Percentiles rank a stretch among this genome's conserved stretches.
Evolutionary conservation across 192 early-diverging fungal genomes (phyloP).

Genomic region (Coemansia sp.): DNA sequence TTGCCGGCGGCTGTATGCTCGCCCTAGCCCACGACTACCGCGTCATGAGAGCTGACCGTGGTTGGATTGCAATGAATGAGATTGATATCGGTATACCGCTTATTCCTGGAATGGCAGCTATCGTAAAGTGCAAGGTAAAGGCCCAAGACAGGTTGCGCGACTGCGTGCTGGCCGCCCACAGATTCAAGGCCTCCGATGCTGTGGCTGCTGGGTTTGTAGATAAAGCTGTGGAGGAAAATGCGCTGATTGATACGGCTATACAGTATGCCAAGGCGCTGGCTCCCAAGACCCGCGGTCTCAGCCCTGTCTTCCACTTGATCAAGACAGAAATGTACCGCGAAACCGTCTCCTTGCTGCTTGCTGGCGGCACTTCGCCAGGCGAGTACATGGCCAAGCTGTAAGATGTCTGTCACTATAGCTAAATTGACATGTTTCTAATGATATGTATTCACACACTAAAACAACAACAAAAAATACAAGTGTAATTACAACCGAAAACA

Average conservation of each 20-base stretch:
- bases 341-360: slow-evolving; percentile 40
- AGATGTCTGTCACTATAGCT: neutral
- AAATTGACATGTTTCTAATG: neutral
- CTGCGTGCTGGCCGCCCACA: slow-evolving; percentile 64
- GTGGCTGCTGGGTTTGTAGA: slow-evolving; percentile 66
- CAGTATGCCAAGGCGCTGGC: slow-evolving; percentile 60
- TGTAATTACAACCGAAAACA: neutral
- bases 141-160: slow-evolving; percentile 63
- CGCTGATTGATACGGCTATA: slow-evolving; percentile 61
- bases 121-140: slow-evolving; percentile 67
- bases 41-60: slow-evolving; percentile 75
- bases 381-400: slow-evolving; percentile 55
- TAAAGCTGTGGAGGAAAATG: slow-evolving; percentile 55
- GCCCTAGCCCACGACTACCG: slow-evolving; percentile 67
- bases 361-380: slow-evolving; percentile 40
- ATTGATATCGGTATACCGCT: slow-evolving; percentile 72
- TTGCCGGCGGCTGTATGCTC: slow-evolving; percentile 78
- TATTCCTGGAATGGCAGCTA: slow-evolving; percentile 69
- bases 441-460: neutral
- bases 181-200: slow-evolving; percentile 66
- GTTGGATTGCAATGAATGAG: slow-evolving; percentile 81
- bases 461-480: neutral
- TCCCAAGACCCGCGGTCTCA: slow-evolving; percentile 61
- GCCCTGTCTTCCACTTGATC: slow-evolving; percentile 60
- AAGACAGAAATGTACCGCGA: slow-evolving; percentile 73